These are phyloP conservation scores for Simplicillium aogashimaense DNA, from an alignment of 2,329 filamentous ascomycete species.

Conservation along the genomic window DNA sequence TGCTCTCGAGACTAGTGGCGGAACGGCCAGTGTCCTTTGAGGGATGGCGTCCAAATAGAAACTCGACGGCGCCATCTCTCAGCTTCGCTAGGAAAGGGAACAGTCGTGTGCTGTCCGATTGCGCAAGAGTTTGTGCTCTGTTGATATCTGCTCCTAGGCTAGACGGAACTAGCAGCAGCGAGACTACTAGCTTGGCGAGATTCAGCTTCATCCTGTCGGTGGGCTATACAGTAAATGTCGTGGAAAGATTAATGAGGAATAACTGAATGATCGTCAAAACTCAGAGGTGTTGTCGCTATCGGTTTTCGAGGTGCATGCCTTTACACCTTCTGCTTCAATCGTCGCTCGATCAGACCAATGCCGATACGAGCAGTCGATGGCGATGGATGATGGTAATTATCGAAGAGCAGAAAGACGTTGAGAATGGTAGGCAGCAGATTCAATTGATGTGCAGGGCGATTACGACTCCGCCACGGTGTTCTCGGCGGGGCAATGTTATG, in stretches of 20 bases:
- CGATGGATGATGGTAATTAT: conserved; percentile 5
- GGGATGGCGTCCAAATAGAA: conserved; percentile 37
- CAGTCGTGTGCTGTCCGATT: conserved; percentile 12
- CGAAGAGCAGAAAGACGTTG: neutral
- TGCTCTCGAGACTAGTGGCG: conserved; percentile 16
- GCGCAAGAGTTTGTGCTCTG: conserved; percentile 5
- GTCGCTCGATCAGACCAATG: too few species aligned
- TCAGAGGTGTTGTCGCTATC: too few species aligned
- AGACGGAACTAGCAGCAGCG: neutral
- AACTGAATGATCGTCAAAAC: too few species aligned
- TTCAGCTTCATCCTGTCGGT: neutral
- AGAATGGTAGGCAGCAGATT: too few species aligned
- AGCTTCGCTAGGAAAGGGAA: conserved; percentile 41
- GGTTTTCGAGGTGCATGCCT: too few species aligned
- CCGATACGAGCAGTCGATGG: too few species aligned
- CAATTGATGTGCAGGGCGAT: too few species aligned
- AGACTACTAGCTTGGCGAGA: neutral
- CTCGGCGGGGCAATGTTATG: too few species aligned
- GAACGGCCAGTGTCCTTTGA: conserved; percentile 14
- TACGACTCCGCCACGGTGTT: too few species aligned
- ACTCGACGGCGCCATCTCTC: conserved; percentile 37
- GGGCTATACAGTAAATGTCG: too few species aligned
- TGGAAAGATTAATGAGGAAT: too few species aligned
- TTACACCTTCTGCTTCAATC: too few species aligned
- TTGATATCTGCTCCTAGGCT: neutral